Percentiles rank a stretch among this genome's conserved stretches.
phyloP scores from a whole-genome alignment of 257 asterid genomes.

The Solanum piurae region DNA sequence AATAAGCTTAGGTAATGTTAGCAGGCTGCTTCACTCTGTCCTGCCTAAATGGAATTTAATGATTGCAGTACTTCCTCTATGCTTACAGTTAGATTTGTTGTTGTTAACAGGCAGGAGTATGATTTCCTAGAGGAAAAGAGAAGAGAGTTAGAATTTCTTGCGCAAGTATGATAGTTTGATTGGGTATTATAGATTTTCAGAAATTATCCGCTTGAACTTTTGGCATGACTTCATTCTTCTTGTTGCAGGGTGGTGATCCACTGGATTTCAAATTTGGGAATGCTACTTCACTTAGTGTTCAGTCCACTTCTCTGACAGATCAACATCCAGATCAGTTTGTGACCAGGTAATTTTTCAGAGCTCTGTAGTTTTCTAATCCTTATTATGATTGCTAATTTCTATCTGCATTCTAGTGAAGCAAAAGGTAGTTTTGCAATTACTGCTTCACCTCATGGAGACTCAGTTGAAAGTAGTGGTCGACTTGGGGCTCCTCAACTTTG shows the following conservation, averaged over 20 bases:
- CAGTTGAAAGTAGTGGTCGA: slow-evolving; percentile 85
- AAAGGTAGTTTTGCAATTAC: slow-evolving; percentile 77
- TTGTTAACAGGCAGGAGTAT: slow-evolving; percentile 65
- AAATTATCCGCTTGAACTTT: slow-evolving; percentile 5
- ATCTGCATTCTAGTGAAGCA: slow-evolving; percentile 51
- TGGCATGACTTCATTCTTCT: slow-evolving; percentile 11
- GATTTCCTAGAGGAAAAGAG: slow-evolving; percentile 63
- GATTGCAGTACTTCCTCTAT: neutral
- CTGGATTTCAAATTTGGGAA: slow-evolving; percentile 57
- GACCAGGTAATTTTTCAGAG: slow-evolving; percentile 38
- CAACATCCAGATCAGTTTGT: slow-evolving; percentile 55
- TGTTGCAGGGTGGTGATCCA: slow-evolving; percentile 80
- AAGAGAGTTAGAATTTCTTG: slow-evolving; percentile 81
- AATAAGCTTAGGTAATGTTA: slow-evolving; percentile 66
- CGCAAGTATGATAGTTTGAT: slow-evolving; percentile 46
- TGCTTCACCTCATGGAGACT: slow-evolving; percentile 81
- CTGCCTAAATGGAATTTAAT: neutral
- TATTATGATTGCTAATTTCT: slow-evolving; percentile 6
- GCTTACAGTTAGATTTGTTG: slow-evolving; percentile 8
- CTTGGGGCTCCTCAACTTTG: slow-evolving; percentile 46
- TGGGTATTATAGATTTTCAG: slow-evolving; percentile 7
- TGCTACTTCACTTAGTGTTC: slow-evolving; percentile 56
- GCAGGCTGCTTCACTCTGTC: slow-evolving; percentile 14
- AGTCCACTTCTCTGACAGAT: slow-evolving; percentile 65
- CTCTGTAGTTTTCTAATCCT: neutral